Conservation (phyloP, 306 rosid species). For the Cicer judaicum region DNA sequence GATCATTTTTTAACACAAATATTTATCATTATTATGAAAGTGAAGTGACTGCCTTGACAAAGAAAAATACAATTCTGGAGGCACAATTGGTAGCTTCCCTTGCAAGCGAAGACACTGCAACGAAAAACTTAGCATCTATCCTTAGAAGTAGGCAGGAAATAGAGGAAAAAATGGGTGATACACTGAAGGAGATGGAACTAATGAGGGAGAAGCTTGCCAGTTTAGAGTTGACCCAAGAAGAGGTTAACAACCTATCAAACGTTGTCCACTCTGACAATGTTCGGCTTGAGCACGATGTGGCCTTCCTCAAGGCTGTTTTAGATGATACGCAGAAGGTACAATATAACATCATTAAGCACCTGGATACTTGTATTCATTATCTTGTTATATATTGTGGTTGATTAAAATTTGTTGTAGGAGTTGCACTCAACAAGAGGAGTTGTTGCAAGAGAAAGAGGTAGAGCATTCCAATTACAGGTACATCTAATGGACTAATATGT, state of each 20-base stretch:
- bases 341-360: neutral
- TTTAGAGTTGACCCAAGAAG: conserved; percentile 86
- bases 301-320: conserved; percentile 93
- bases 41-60: conserved; percentile 68
- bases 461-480: conserved; percentile 98
- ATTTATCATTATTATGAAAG: conserved; percentile 76
- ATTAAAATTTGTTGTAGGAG: conserved; percentile 59
- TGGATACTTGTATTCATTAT: neutral
- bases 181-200: conserved; percentile 69
- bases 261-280: conserved; percentile 91
- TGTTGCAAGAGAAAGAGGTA: conserved; percentile 80
- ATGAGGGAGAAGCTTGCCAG: conserved; percentile 77
- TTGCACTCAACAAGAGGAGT: conserved; percentile 96
- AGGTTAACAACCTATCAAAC: conserved; percentile 80
- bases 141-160: conserved; percentile 77
- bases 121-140: conserved; percentile 68
- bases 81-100: conserved; percentile 79
- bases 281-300: conserved; percentile 93
- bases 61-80: conserved; percentile 81
- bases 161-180: conserved; percentile 72
- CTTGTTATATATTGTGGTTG: neutral
- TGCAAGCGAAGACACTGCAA: conserved; percentile 75
- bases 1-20: conserved; percentile 61
- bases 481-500: neutral
- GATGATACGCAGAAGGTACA: conserved; percentile 94